phyloP scores from a whole-genome alignment of 805 yeast genomes.

The Candida tammaniensis region DNA sequence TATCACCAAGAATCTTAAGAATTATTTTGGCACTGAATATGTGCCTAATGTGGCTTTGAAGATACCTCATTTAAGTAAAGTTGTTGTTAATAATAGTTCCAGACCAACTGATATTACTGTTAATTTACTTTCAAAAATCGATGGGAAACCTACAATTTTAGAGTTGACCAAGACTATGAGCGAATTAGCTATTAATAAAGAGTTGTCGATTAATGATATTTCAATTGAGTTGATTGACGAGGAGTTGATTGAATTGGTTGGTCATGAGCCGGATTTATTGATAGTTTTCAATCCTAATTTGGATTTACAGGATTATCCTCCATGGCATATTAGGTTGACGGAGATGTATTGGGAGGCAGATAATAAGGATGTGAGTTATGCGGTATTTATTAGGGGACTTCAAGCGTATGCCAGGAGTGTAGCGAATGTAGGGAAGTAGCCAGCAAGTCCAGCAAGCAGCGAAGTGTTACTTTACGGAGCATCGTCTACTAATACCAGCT shows the following conservation, averaged over 20 bases:
- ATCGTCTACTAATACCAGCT: no score
- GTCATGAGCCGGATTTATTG: conserved; percentile 89
- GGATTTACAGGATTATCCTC: conserved; percentile 93
- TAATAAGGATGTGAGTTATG: conserved; percentile 74
- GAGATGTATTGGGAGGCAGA: conserved; percentile 92
- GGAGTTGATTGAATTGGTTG: conserved; percentile 71
- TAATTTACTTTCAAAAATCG: conserved; percentile 65
- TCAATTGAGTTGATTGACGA: conserved; percentile 73
- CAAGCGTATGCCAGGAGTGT: conserved; percentile 76
- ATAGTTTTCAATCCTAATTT: conserved; percentile 81
- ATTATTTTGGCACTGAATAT: conserved; percentile 70
- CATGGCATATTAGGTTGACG: conserved; percentile 92
- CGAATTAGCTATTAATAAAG: conserved; percentile 61
- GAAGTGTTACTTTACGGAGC: no score
- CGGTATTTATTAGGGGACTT: conserved; percentile 77
- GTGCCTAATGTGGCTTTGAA: conserved; percentile 61
- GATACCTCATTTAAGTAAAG: conserved; percentile 64
- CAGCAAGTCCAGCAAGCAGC: no score
- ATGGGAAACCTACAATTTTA: conserved; percentile 88
- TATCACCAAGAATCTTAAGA: conserved; percentile 55
- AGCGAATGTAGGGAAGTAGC: conserved; percentile 83
- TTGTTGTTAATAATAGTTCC: conserved; percentile 27
- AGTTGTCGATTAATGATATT: conserved; percentile 62
- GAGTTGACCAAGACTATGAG: conserved; percentile 86
- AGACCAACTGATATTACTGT: conserved; percentile 44